Evolutionary conservation across 805 yeast species (phyloP), one percentile per base, ranked within the genome.

Genomic region (Brettanomyces nanus): DNA sequence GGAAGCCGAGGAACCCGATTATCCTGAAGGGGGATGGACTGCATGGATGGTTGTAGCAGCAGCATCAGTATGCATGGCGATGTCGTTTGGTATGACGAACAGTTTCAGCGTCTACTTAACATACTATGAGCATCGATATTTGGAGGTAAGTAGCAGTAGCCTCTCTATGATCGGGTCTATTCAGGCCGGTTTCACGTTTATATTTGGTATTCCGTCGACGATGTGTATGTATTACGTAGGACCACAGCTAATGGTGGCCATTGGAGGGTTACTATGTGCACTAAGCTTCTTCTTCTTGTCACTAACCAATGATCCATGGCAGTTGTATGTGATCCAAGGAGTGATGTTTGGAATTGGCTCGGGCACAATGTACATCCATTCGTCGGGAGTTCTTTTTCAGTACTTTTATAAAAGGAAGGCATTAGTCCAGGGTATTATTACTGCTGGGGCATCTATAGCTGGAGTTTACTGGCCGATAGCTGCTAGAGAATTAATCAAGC

Each of bases 241-340:
- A 1, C 78, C 80, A 0, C 59, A 66, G 26, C 48, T 50, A 31
- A 39, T 48, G 22, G 60, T 69, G 2, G 45, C 56, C 2, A 20
- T 63, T 5, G 83, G 82, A 1, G 62, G 71, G 9, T 29, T 60
- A 1, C 45, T 72, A 26, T 67, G 68, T 47, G 58, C 68, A 19
- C 55, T 65, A 5, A 69, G 73, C 2, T 68, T 69, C 37, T 53
- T 82, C 48, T 52, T 80, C 47, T 80, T 86, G 3, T 69, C 80
- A 5, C 71, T 68, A 42, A 58, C 80, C 2, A 70, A 65, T 6
- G 54, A 64, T 15, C 49, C 73, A n/a, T 80, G 86, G 85, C 80
- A 82, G 49, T 47, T 81, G 3, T 80, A 73, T 49, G 53, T 79
- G 20, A 72, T 85, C 7, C 89, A 81, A 54, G 89, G 90, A 7